These are phyloP conservation scores for Carpinus fangiana DNA, from an alignment of 306 rosid genomes.

Conservation along the genomic window DNA sequence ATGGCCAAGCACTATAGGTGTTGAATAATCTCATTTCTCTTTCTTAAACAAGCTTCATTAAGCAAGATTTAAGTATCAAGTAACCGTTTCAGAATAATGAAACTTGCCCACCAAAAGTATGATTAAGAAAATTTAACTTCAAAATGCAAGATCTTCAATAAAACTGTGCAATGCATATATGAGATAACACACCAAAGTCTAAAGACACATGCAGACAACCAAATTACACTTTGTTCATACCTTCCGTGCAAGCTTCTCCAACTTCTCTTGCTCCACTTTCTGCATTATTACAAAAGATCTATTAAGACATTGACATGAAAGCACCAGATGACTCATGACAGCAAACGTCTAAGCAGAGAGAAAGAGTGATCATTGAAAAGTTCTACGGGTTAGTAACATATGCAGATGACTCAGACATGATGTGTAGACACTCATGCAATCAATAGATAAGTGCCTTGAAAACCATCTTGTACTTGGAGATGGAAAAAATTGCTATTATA, in stretches of 20 bases:
- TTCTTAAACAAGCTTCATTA: neutral
- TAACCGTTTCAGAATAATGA: neutral
- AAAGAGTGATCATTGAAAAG: neutral
- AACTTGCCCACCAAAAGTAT: neutral
- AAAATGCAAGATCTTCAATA: neutral
- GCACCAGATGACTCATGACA: neutral
- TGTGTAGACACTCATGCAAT: constrained; percentile 13
- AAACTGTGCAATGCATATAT: neutral
- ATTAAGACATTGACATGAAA: neutral
- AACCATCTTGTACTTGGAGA: neutral
- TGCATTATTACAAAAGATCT: constrained; percentile 38
- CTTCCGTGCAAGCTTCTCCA: constrained; percentile 90
- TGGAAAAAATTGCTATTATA: neutral
- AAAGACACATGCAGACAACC: constrained; percentile 6
- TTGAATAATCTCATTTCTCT: neutral
- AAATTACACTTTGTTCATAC: constrained; percentile 35
- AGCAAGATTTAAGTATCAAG: neutral
- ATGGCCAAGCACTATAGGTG: neutral
- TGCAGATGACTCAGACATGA: constrained; percentile 1
- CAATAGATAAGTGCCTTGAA: neutral
- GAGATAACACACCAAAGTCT: constrained; percentile 16
- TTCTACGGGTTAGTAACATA: no score
- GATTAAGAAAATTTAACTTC: neutral
- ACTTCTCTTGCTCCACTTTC: constrained; percentile 80
- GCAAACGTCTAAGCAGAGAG: neutral